These are phyloP conservation scores for Fusarium albidum DNA, from an alignment of 2,329 filamentous ascomycete species.

Conservation along the genomic window DNA sequence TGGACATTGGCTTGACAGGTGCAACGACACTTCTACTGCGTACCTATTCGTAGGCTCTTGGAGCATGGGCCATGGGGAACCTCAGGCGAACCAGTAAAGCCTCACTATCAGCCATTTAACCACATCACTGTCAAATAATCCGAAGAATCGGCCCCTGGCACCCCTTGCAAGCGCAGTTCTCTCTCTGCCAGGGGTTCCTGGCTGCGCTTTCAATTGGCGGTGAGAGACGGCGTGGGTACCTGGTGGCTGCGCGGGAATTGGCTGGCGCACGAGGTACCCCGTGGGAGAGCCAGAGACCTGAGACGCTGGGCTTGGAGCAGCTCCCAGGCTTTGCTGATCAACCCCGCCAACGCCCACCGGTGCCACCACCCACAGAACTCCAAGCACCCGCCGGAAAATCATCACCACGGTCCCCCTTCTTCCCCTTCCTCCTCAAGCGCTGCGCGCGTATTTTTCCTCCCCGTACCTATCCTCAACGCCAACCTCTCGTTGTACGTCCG, in stretches of 20 bases:
- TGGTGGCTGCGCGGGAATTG: constrained; percentile 5
- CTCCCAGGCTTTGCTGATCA: constrained; percentile 24
- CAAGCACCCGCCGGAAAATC: constrained; percentile 45
- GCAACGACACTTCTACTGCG: constrained; percentile 25
- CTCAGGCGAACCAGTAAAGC: background rate
- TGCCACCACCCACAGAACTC: constrained; percentile 44
- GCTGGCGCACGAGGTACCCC: constrained; percentile 15
- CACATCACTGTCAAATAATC: background rate
- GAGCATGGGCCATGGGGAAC: background rate
- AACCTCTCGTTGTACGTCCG: constrained; percentile 32
- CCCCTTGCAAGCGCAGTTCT: constrained; percentile 36
- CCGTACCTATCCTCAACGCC: constrained; percentile 31
- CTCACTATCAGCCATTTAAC: background rate
- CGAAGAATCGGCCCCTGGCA: background rate
- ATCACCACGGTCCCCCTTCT: constrained; percentile 44
- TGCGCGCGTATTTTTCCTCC: constrained; percentile 46
- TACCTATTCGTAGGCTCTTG: background rate
- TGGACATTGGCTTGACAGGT: constrained; percentile 5
- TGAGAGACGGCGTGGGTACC: constrained; percentile 35
- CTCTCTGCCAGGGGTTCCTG: constrained; percentile 30
- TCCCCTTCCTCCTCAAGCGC: constrained; percentile 43
- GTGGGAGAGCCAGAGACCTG: constrained; percentile 3
- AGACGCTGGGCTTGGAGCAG: constrained; percentile 3
- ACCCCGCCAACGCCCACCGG: constrained; percentile 42
- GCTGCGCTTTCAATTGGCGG: constrained; percentile 41